Evolutionary conservation across 1,284 basidiomycete species (phyloP).

Genomic region (Coriolopsis trogii): DNA sequence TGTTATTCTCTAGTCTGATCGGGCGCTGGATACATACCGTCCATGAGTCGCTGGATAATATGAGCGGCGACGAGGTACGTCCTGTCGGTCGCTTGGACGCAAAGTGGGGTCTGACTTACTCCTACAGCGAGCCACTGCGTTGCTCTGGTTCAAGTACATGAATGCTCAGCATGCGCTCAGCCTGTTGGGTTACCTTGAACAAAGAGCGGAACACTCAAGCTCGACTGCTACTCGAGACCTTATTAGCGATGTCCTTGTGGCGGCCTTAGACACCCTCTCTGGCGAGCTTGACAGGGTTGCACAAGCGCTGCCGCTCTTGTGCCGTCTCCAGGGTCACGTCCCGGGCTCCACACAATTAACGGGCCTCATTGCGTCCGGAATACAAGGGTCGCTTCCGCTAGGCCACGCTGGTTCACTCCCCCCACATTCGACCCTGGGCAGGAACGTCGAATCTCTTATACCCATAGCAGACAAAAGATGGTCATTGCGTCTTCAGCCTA

Average conservation of each 20-base stretch:
- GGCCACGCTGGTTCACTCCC: conserved; percentile 41
- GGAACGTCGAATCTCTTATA: conserved; percentile 15
- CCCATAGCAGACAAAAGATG: conserved; percentile 22
- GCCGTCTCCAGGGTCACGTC: conserved; percentile 33
- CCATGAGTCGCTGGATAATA: conserved; percentile 11
- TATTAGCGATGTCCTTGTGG: conserved; percentile 19
- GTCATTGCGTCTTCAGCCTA: conserved; percentile 25
- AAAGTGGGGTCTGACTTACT: neutral
- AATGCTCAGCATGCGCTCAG: conserved; percentile 31
- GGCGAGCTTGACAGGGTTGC: conserved; percentile 9
- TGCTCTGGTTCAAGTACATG: conserved; percentile 55
- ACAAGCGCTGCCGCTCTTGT: conserved; percentile 24
- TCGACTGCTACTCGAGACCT: conserved; percentile 5
- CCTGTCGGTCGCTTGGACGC: neutral
- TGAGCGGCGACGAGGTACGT: conserved; percentile 23
- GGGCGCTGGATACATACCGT: conserved; percentile 34
- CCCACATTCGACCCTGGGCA: neutral
- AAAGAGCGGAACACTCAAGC: conserved; percentile 35
- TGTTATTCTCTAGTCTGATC: conserved; percentile 32
- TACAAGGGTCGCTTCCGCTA: conserved; percentile 45
- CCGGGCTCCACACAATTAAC: conserved; percentile 44
- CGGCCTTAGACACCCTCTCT: conserved; percentile 12
- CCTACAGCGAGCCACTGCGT: conserved; percentile 26
- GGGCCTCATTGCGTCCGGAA: conserved; percentile 46
- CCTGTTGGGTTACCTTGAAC: conserved; percentile 37